These are phyloP conservation scores for Sarocladium oryzae DNA, from an alignment of 2,329 filamentous ascomycete genomes.

Conservation along the genomic window DNA sequence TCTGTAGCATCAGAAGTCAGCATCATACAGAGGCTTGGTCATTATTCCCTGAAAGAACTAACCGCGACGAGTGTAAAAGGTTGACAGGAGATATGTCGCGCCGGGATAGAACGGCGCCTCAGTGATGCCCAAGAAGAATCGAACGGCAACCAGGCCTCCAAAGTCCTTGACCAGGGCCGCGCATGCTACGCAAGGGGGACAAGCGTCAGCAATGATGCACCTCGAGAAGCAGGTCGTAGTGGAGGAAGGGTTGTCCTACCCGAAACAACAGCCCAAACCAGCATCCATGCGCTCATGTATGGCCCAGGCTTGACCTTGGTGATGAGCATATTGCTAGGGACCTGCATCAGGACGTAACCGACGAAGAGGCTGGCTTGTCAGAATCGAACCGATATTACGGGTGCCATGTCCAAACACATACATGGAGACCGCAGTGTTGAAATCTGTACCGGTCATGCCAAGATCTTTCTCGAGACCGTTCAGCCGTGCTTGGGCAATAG, in stretches of 20 bases:
- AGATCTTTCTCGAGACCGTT: slow-evolving; percentile 44
- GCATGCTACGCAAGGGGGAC: slow-evolving; percentile 17
- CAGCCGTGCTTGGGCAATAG: slow-evolving; percentile 38
- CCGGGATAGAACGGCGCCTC: slow-evolving; percentile 35
- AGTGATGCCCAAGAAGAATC: slow-evolving; percentile 33
- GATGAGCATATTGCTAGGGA: slow-evolving; percentile 35
- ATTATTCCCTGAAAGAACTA: neutral
- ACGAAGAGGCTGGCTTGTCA: slow-evolving; percentile 25
- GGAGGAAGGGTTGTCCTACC: slow-evolving; percentile 13
- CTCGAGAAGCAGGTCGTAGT: neutral
- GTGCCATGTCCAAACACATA: slow-evolving; percentile 11
- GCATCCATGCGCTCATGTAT: slow-evolving; percentile 35
- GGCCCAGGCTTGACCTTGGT: slow-evolving; percentile 33
- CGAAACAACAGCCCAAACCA: slow-evolving; percentile 33
- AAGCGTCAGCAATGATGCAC: neutral
- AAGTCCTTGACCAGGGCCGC: slow-evolving; percentile 30
- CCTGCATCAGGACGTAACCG: slow-evolving; percentile 39
- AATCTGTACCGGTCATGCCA: slow-evolving; percentile 47
- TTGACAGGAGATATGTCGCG: slow-evolving; percentile 28
- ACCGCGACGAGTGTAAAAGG: slow-evolving; percentile 28
- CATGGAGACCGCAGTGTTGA: slow-evolving; percentile 39
- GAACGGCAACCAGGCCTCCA: slow-evolving; percentile 25
- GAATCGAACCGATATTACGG: neutral
- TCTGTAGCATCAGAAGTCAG: slow-evolving; percentile 43
- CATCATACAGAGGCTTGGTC: neutral